Base-by-base conservation (phyloP, 1,284 basidiomycete species). In the Fistulina hepatica region DNA sequence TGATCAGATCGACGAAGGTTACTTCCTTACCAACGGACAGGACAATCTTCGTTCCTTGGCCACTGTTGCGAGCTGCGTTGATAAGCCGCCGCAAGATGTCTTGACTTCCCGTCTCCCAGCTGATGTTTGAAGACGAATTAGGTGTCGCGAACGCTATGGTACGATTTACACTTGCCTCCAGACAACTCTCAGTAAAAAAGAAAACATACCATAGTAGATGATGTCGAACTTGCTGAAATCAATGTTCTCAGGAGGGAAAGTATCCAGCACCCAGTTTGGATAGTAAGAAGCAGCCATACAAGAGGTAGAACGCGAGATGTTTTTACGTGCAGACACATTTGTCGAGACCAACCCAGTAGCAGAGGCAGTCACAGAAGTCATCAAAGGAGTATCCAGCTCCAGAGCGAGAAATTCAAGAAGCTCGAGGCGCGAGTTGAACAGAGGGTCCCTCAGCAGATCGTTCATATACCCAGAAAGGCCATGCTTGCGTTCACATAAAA, bases 81-180 rank as follows among this genome's bases (percentile, higher is more conserved):
- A 84, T 81, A n/a, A 85, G 64, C 22, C 77, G 62, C 41, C 62
- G 57, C n/a, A 88, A 64, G 22, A 78, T 63, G 4, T 64, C 57
- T 28, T 63, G 60, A 23, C 64, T 66, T 10, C 73, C 75, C 38
- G 67, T 60, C 26, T 72, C 72, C 57, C 76, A 82, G 31, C 62
- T 59, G 33, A 88, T 55, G 10, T 60, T 64, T 42, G 61, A 68
- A 21, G 71, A 69, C 7, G 72, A 63, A 45, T 71, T 77, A 2
- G 82, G 81, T 20, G 73, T 68, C 4, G 75, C 82, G 51, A 88
- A 90, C 4, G 84, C 84, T 73, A n/a, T n/a, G n/a, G n/a, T n/a
- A n/a, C n/a, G n/a, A n/a, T n/a, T n/a, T n/a, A n/a, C n/a, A n/a
- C n/a, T n/a, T n/a, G n/a, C n/a, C n/a, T n/a, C n/a, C n/a, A n/a